A percentile compares a stretch with the other conserved stretches of the same genome.
phyloP scores from a whole-genome alignment of 306 rosid species.

The Quercus cerris region DNA sequence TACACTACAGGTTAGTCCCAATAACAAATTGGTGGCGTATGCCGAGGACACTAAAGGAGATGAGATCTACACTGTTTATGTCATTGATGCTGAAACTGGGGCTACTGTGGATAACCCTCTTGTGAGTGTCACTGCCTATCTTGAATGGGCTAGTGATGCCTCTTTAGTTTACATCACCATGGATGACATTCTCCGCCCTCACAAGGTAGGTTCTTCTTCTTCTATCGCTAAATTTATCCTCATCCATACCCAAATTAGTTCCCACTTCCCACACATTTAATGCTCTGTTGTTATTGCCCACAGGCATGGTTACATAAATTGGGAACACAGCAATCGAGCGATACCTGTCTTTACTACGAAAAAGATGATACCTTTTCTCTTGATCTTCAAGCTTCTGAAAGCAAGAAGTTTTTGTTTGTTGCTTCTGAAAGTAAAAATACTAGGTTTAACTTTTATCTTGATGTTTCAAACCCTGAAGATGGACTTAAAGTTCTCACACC shows the following conservation, averaged over 20 bases:
- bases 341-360: slow-evolving; percentile 74
- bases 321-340: slow-evolving; percentile 73
- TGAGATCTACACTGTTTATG: slow-evolving; percentile 75
- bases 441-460: slow-evolving; percentile 84
- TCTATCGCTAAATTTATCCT: background rate
- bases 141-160: slow-evolving; percentile 75
- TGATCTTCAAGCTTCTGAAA: slow-evolving; percentile 73
- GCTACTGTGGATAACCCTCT: slow-evolving; percentile 61
- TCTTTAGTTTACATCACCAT: slow-evolving; percentile 75
- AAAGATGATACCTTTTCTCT: slow-evolving; percentile 76
- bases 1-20: slow-evolving; percentile 56
- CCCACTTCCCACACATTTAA: background rate
- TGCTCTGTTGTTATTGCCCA: slow-evolving; percentile 2
- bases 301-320: slow-evolving; percentile 89
- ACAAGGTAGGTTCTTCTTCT: slow-evolving; percentile 50
- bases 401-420: slow-evolving; percentile 81
- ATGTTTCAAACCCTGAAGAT: slow-evolving; percentile 66
- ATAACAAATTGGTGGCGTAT: slow-evolving; percentile 74
- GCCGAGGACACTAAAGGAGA: slow-evolving; percentile 91
- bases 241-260: no score
- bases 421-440: slow-evolving; percentile 86
- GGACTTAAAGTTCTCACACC: slow-evolving; percentile 78
- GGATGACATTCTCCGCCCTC: slow-evolving; percentile 86
- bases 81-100: slow-evolving; percentile 73
- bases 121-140: slow-evolving; percentile 44